Evolutionary conservation across 2,329 filamentous ascomycete genomes (phyloP), one percentile per base, ranked within the genome.

Genomic region (Hypoxylon sp.): DNA sequence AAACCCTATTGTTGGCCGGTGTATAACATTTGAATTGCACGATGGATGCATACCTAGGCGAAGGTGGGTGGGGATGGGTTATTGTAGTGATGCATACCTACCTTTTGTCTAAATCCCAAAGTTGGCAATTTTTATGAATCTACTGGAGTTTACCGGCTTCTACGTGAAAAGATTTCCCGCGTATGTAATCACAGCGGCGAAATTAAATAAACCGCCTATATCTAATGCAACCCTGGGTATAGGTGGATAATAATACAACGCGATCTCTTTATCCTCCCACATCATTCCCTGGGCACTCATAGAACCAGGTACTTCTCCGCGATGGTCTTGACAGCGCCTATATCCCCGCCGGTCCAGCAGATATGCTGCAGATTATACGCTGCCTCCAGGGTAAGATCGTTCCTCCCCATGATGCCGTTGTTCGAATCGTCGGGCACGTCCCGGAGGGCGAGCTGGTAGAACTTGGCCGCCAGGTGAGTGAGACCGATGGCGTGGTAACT

Each of bases 401-500:
- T 67, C 4, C 58, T 54, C 0, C 69, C 72, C 57, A 72, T 70
- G 19, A 72, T 54, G 4, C 51, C 55, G 2, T 63, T 62, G 1
- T 8, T 48, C 0, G 58, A 59, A 26, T 64, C 66, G 17, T 68
- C 68, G 1, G 70, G 70, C 20, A 68, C 74, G 61, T 82, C 81
- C n/a, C 76, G 73, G 26, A 84, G 71, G 6, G 81, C 82, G 58
- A 79, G 77, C 6, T 73, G 81, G 74, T 97, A 98, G 56, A 87
- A 90, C 20, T 88, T 83, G 4, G 91, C 79, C 0, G 93, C 93
- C 26, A 96, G 79, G 73, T 92, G 88, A 19, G 85, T 82, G 60
- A 96, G 79, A 0, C 92, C 91, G 10, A 96, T 80, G 60, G 89
- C 83, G 75, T 95, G 91, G 81, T 91, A 95, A 24, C 88, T 86